Evolutionary conservation across 1,139 yeast species (phyloP).

Genomic region (Suhomyces bribrorum): DNA sequence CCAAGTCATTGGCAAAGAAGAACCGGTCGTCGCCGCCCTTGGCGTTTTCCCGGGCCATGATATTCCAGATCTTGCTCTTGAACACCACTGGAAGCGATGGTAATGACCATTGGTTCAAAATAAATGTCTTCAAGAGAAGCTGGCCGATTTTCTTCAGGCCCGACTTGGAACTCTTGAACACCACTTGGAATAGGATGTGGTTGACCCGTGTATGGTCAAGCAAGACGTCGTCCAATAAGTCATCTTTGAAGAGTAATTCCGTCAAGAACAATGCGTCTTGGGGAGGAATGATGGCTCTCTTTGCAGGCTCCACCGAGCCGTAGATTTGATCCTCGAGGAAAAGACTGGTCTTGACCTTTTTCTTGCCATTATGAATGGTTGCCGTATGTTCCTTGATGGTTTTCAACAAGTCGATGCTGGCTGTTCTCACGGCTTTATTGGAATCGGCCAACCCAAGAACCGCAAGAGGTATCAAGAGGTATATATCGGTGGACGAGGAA

Average conservation of each 20-base stretch:
- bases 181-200: slow-evolving; percentile 26
- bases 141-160: slow-evolving; percentile 42
- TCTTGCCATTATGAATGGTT: slow-evolving; percentile 21
- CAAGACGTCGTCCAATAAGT: slow-evolving; percentile 29
- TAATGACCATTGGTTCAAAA: slow-evolving; percentile 48
- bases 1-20: slow-evolving; percentile 33
- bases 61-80: slow-evolving; percentile 37
- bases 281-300: slow-evolving; percentile 60
- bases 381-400: slow-evolving; percentile 22
- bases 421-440: slow-evolving; percentile 30
- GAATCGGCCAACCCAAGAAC: slow-evolving; percentile 39
- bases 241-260: slow-evolving; percentile 36
- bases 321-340: slow-evolving; percentile 46
- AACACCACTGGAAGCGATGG: slow-evolving; percentile 33
- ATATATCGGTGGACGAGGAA: slow-evolving; percentile 27
- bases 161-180: slow-evolving; percentile 32
- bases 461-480: slow-evolving; percentile 40
- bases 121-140: slow-evolving; percentile 37
- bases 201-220: slow-evolving; percentile 32
- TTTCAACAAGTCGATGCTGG: slow-evolving; percentile 26
- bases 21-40: slow-evolving; percentile 34
- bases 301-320: slow-evolving; percentile 39
- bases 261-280: slow-evolving; percentile 59
- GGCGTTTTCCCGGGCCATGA: slow-evolving; percentile 26
- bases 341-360: slow-evolving; percentile 26